A percentile compares a stretch with the other conserved stretches of the same genome.
These are phyloP conservation scores for Penicillium glabrum DNA, from an alignment of 2,329 filamentous ascomycete species.

Conservation along the genomic window DNA sequence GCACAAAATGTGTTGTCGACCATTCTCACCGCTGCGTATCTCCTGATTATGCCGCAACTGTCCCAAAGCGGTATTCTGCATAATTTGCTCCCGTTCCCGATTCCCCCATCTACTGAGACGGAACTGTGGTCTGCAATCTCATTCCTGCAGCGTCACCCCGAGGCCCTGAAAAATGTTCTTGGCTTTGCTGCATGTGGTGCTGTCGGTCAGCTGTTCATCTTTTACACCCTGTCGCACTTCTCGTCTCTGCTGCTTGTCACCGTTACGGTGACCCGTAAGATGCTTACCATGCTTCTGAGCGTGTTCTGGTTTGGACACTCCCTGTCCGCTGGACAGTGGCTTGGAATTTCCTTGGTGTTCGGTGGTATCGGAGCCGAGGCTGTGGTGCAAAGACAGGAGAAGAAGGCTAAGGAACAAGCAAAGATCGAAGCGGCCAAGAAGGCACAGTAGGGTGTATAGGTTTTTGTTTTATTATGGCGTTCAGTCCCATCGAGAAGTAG, in stretches of 20 bases:
- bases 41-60: conserved; percentile 77
- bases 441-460: conserved; percentile 16
- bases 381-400: conserved; percentile 75
- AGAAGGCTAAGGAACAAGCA: conserved; percentile 72
- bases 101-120: conserved; percentile 58
- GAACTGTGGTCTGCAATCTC: conserved; percentile 77
- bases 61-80: conserved; percentile 64
- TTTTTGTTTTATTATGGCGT: not conserved
- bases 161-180: conserved; percentile 82
- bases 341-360: conserved; percentile 90
- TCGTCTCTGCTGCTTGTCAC: conserved; percentile 90
- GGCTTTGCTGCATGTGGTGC: conserved; percentile 89
- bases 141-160: conserved; percentile 78
- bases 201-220: conserved; percentile 94
- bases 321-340: conserved; percentile 85
- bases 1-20: conserved; percentile 90
- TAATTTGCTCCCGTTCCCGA: conserved; percentile 66
- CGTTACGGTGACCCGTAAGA: conserved; percentile 95
- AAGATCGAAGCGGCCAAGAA: conserved; percentile 47
- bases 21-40: conserved; percentile 71
- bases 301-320: conserved; percentile 92
- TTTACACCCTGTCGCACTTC: conserved; percentile 91
- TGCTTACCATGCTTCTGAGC: conserved; percentile 98
- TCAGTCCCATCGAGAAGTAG: not conserved
- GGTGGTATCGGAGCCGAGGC: conserved; percentile 92